Base-by-base conservation (phyloP, 2,329 filamentous ascomycete species). In the Fusarium sp. region DNA sequence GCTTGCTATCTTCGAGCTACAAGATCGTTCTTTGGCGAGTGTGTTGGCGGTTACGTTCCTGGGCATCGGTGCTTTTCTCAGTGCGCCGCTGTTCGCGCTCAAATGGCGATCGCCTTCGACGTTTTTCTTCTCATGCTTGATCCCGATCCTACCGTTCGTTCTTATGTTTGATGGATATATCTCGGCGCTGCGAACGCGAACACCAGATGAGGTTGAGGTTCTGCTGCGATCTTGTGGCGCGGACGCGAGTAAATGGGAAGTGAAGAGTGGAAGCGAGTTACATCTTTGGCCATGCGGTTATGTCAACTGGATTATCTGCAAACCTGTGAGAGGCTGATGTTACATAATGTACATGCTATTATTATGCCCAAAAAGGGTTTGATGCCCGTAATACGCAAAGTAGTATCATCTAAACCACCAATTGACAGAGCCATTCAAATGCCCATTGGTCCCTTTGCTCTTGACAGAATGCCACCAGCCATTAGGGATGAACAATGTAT, bases 1-100 rank as follows among this genome's bases (percentile, higher is more conserved):
- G 0, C 90, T 93, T 71, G 90, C 86, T 10, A 92, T 94, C 63
- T 89, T 94, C 66, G 91, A 94, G 79, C 84, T 94, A n/a, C 91
- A 93, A 77, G 89, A 91, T 69, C 87, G 91, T 33, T 83, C 83
- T 17, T 68, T 89, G 2, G 77, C 82, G 3, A 86, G 88, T 34
- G 77, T 91, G 40, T 63, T 90, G 22, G 84, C 86, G 5, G 82
- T 87, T 43, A 78, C 85, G 36, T 71, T 86, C 13, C 82, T 90
- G 59, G 86, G 87, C 8, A 67, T 87, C 40, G 83, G 84, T 45
- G 83, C 86, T 64, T 66, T 90, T 17, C 67, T 85, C 24, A 74
- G 84, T 28, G 85, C 87, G 2, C 88, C 88, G 0, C 80, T 85
- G 62, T 86, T 86, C 50, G 83, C 83, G 3, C 83, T 83, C 79